Evolutionary conservation across 345 rosid genomes (phyloP), one percentile per base, ranked within the genome.

Genomic region (Mercurialis annua): DNA sequence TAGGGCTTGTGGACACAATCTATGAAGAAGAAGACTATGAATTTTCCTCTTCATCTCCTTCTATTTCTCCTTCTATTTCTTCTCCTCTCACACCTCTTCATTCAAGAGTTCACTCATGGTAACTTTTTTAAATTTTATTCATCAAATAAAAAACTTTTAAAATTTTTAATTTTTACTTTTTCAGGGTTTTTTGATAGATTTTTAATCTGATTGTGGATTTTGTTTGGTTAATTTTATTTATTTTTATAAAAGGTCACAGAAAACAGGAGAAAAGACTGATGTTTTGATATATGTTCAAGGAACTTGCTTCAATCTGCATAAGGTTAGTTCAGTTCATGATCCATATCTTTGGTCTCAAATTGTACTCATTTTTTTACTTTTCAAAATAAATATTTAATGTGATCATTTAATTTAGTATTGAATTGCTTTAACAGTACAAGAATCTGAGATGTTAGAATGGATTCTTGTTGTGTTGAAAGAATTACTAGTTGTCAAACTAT

Each of bases 21-120:
- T 82, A 92, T 31, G 98, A 90, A 57, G 98, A 90, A 57, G 98
- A 92, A 70, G 98, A 90, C 66, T 64, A 66, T 50, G 89, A 77
- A 43, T 50, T 56, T 33, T 78, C 79, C 23, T 65, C 76, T 49
- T 62, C 83, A 26, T 69, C 87, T 1, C 53, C 65, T 27, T 66
- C 81, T 31, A 65, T 73, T 60, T 73, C 78, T 14, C 63, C 71
- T 4, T 73, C 78, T 31, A 77, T 59, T 1, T 68, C 80, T 23
- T 72, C 83, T 70, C 66, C 70, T 72, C 73, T 77, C 18, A 38
- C 84, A 48, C 80, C 82, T 65, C 84, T 85, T 62, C 81, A 73
- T 57, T 84, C 87, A 17, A 78, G 80, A 76, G 80, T 86, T 0
- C 73, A 85, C 24, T 80, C 86, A 44, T 83, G 96, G 98, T 92